These are phyloP conservation scores for Plasmopara viticola DNA, from an alignment of 352 stramenopile genomes.

Conservation along the genomic window DNA sequence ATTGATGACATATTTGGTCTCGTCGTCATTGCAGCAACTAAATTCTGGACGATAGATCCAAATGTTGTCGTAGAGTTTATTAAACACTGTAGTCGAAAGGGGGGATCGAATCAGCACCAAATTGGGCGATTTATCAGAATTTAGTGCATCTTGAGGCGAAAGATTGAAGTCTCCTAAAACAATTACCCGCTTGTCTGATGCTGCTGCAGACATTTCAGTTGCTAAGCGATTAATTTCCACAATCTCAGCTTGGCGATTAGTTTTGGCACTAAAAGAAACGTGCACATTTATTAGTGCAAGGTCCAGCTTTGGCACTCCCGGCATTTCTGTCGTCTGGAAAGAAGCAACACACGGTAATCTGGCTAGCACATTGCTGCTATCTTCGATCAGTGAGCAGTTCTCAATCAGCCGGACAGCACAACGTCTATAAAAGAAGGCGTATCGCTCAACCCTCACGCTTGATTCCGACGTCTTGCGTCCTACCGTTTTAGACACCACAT, in stretches of 20 bases:
- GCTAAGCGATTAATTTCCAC: slow-evolving; percentile 30
- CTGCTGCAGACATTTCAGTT: slow-evolving; percentile 10
- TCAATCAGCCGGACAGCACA: slow-evolving; percentile 20
- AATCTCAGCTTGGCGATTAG: slow-evolving; percentile 27
- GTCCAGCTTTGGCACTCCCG: slow-evolving; percentile 16
- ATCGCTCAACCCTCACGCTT: slow-evolving; percentile 37
- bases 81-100: slow-evolving; percentile 45
- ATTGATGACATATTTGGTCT: slow-evolving; percentile 14
- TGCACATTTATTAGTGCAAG: slow-evolving; percentile 50
- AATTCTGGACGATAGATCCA: slow-evolving; percentile 33
- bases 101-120: slow-evolving; percentile 45
- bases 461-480: slow-evolving; percentile 11
- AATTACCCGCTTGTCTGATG: slow-evolving; percentile 22
- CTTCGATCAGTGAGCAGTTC: slow-evolving; percentile 19
- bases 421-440: slow-evolving; percentile 52
- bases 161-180: slow-evolving; percentile 69
- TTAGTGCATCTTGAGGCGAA: slow-evolving; percentile 36
- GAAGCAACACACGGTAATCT: slow-evolving; percentile 40
- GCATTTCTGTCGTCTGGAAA: slow-evolving; percentile 24
- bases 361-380: slow-evolving; percentile 15
- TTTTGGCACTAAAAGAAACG: slow-evolving; percentile 34
- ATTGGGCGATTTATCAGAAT: slow-evolving; percentile 14
- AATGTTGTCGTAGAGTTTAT: slow-evolving; percentile 66
- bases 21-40: slow-evolving; percentile 1
- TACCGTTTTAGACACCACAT: slow-evolving; percentile 42